Evolutionary conservation across 2,329 filamentous ascomycete genomes (phyloP).

Genomic region (Colletotrichum gloeosporioides): DNA sequence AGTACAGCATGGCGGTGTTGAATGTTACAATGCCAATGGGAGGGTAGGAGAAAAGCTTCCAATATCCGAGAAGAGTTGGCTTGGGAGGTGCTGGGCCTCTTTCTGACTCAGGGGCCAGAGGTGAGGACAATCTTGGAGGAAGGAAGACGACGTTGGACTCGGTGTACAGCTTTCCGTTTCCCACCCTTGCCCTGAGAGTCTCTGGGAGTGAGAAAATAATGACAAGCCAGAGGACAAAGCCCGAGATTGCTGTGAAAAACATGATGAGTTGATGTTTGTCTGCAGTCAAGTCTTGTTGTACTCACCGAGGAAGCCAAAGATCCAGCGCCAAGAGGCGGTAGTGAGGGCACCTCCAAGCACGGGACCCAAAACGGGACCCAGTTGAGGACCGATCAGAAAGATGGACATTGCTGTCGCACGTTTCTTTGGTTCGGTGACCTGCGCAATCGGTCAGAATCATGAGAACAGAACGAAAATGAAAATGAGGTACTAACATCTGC

Average conservation of each 20-base stretch:
- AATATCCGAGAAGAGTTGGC: conserved; percentile 31
- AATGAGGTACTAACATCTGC: conserved; percentile 33
- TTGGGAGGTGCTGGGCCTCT: conserved; percentile 32
- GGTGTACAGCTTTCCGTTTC: conserved; percentile 39
- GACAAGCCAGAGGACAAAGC: conserved; percentile 32
- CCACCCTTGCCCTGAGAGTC: conserved; percentile 48
- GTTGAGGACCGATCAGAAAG: conserved; percentile 47
- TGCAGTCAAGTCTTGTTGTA: neutral
- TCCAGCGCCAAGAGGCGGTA: conserved; percentile 45
- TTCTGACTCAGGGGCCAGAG: conserved; percentile 26
- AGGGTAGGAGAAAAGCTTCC: conserved; percentile 33
- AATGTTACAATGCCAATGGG: conserved; percentile 36
- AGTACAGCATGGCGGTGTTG: conserved; percentile 37
- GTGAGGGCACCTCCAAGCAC: conserved; percentile 45
- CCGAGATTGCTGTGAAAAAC: conserved; percentile 27
- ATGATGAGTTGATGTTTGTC: neutral
- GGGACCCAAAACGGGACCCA: conserved; percentile 48
- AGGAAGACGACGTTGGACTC: conserved; percentile 23
- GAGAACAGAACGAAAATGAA: neutral
- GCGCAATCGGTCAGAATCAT: conserved; percentile 24
- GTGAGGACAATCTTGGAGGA: conserved; percentile 26
- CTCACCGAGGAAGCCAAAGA: conserved; percentile 42
- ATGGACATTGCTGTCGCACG: conserved; percentile 44
- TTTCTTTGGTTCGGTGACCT: conserved; percentile 34
- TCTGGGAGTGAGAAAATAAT: conserved; percentile 46